Evolutionary conservation across 148 eudicot genomes (phyloP).

Genomic region (Rhododendron mucronatum): DNA sequence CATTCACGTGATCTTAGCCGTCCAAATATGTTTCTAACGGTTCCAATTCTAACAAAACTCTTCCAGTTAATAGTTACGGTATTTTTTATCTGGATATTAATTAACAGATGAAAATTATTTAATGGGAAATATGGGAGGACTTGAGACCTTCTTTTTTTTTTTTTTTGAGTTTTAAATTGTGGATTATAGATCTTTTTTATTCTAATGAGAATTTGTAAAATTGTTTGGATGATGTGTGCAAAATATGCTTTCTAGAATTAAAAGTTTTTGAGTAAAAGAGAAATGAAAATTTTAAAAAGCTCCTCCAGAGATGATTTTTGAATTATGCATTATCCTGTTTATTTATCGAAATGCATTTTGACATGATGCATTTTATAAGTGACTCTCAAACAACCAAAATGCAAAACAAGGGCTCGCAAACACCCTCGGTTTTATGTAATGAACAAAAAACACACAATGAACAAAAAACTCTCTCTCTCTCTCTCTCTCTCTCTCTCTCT

Average conservation of each 20-base stretch:
- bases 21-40: too few species aligned
- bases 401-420: neutral
- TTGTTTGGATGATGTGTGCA: neutral
- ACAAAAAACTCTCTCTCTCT: too few species aligned
- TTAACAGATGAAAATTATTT: neutral
- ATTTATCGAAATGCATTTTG: neutral
- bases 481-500: too few species aligned
- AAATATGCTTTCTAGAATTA: too few species aligned
- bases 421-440: too few species aligned
- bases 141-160: neutral
- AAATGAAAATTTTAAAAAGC: too few species aligned
- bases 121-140: neutral
- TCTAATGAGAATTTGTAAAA: neutral
- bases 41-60: too few species aligned
- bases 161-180: neutral
- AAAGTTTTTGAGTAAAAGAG: neutral
- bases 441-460: too few species aligned
- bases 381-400: neutral
- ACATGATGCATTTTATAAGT: neutral
- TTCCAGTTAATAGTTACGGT: too few species aligned
- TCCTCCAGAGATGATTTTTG: neutral
- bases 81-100: neutral
- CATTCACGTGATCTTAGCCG: too few species aligned
- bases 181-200: neutral
- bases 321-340: neutral